A percentile compares a stretch with the other conserved stretches of the same genome.
Evolutionary conservation across 495 filamentous ascomycete species (phyloP).

Genomic region (Tuber melanosporum): DNA sequence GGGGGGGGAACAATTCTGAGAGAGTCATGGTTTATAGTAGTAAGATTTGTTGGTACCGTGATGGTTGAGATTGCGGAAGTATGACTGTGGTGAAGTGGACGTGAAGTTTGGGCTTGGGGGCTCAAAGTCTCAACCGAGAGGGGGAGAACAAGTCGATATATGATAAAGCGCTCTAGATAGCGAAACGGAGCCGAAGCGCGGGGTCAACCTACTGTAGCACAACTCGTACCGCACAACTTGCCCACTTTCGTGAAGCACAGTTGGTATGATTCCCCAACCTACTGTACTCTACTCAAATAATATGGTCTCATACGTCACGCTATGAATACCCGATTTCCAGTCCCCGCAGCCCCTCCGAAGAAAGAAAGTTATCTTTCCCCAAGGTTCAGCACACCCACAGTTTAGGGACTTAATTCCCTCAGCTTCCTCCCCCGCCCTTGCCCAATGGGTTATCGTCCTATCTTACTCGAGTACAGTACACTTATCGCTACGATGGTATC

Average conservation of each 20-base stretch:
- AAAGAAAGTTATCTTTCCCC: not conserved
- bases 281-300: not conserved
- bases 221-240: not conserved
- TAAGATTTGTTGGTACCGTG: not conserved
- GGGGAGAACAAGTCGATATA: not conserved
- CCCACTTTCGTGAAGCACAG: not conserved
- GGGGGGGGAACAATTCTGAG: not conserved
- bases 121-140: not conserved
- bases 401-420: not conserved
- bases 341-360: not conserved
- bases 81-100: not conserved
- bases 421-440: not conserved
- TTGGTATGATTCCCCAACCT: not conserved
- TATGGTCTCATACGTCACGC: not conserved
- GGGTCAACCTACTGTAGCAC: not conserved
- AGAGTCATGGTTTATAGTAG: not conserved
- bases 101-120: not conserved
- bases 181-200: not conserved
- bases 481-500: not conserved
- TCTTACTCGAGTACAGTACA: not conserved
- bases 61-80: not conserved
- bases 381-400: not conserved
- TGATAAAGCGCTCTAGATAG: not conserved
- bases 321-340: not conserved
- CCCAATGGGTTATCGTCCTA: not conserved